Conservation (phyloP, 495 filamentous ascomycete species). For the Penicillium alfredii region DNA sequence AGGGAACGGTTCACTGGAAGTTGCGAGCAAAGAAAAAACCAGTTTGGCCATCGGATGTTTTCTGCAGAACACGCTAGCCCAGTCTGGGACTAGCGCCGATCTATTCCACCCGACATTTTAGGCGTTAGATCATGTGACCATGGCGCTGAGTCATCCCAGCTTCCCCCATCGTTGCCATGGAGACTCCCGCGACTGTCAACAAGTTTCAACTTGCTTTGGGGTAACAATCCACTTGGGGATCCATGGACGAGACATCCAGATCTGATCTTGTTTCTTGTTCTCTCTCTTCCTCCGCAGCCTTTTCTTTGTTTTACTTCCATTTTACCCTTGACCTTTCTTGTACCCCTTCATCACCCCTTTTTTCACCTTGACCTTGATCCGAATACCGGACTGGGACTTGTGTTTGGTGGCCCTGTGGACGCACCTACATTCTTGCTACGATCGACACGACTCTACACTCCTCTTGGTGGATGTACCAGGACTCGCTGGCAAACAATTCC, state of each 20-base stretch:
- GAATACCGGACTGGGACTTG: slow-evolving; percentile 1
- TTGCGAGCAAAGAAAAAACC: slow-evolving; percentile 18
- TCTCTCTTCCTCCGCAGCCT: too few species aligned
- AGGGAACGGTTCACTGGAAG: too few species aligned
- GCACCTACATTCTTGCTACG: slow-evolving; percentile 23
- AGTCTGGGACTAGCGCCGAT: slow-evolving; percentile 25
- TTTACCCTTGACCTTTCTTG: slow-evolving; percentile 7
- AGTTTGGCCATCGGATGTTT: slow-evolving; percentile 17
- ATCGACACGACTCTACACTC: slow-evolving; percentile 29
- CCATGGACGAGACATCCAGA: slow-evolving; percentile 27
- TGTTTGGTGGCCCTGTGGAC: slow-evolving; percentile 20
- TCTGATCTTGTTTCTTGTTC: slow-evolving; percentile 21
- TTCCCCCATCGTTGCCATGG: slow-evolving; percentile 29
- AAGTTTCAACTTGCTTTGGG: slow-evolving; percentile 22
- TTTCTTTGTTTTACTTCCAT: slow-evolving; percentile 11
- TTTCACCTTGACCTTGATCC: slow-evolving; percentile 2
- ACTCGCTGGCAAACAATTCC: slow-evolving; percentile 16
- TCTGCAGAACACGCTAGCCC: slow-evolving; percentile 18
- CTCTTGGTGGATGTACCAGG: slow-evolving; percentile 10
- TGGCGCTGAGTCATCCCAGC: slow-evolving; percentile 11
- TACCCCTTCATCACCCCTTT: slow-evolving; percentile 25
- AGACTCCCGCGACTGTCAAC: slow-evolving; percentile 36
- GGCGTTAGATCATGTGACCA: slow-evolving; percentile 18
- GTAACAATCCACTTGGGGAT: slow-evolving; percentile 25
- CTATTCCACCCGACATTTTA: slow-evolving; percentile 15